Base-by-base conservation (phyloP, 2,329 filamentous ascomycete species). In the Neurospora sp. region DNA sequence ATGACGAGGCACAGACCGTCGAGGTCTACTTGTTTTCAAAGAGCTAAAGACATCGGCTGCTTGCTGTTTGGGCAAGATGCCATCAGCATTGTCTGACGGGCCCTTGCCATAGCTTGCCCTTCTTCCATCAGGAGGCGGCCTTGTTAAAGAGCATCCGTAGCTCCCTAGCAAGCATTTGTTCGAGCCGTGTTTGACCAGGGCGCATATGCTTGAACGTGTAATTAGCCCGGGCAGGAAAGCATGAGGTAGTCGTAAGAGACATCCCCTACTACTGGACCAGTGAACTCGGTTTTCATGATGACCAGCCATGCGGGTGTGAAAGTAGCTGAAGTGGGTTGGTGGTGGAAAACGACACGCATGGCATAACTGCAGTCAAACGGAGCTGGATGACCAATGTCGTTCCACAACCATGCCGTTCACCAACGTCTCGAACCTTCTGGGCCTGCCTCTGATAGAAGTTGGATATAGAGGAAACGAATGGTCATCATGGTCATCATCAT, bases 21-120 rank as follows among this genome's bases (percentile, higher is more conserved):
- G 83, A 88, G 74, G 76, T 88, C 38, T 87, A 87, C 73, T 74
- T 87, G 1, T 84, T 86, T 66, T 78, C 82, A 67, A 86, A 78
- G 72, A 67, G 69, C 37, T 69, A 37, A 70, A 41, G n/a, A 19
- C n/a, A 52, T 6, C 15, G 40, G 8, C 36, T 65, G 41, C 41
- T 43, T 43, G 39, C 46, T 67, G 41, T 66, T 39, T 40, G 33
- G 17, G n/a, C 11, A 37, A 66, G 10, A 19, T 8, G 6, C 19
- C 36, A 66, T 68, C 66, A 39, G 36, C 38, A 66, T 33, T 68
- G 6, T 5, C 65, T 28, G 38, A 43, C 62, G 1, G 46, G 23
- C 6, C 11, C 28, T 52, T 52, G 19, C 11, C 11, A 52, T 52
- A 6, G 46, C 6, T 28, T 52, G 5, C 8, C 19, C 46, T n/a